Evolutionary conservation across 1,284 basidiomycete genomes (phyloP).

Genomic region (Somion occarium): DNA sequence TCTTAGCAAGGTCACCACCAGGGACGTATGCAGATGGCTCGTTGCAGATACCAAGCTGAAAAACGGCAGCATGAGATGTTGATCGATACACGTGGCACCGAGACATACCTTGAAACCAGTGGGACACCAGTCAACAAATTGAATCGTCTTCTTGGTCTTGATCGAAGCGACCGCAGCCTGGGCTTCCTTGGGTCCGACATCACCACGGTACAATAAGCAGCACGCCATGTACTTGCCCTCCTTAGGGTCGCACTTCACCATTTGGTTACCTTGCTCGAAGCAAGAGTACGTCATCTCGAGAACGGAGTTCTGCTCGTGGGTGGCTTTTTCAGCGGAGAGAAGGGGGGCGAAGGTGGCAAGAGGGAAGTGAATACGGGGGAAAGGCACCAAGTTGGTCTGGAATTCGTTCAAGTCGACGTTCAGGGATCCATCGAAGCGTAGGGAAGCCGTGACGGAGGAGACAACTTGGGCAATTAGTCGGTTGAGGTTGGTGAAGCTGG

Average conservation of each 20-base stretch:
- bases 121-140: constrained; percentile 98
- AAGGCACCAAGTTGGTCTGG: constrained; percentile 98
- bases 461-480: constrained; percentile 97
- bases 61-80: not conserved
- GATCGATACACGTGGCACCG: constrained; percentile 24
- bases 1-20: constrained; percentile 93
- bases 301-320: constrained; percentile 97
- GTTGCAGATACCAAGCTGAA: constrained; percentile 90
- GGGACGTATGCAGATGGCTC: constrained; percentile 90
- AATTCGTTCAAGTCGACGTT: constrained; percentile 99
- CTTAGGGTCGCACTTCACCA: constrained; percentile 94
- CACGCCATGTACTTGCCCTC: constrained; percentile 98
- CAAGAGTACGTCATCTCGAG: constrained; percentile 98
- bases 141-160: constrained; percentile 97
- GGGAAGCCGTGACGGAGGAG: constrained; percentile 94
- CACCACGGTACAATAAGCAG: constrained; percentile 88
- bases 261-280: constrained; percentile 97
- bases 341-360: constrained; percentile 95
- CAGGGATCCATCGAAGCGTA: constrained; percentile 96
- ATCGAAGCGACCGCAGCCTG: constrained; percentile 91
- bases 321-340: constrained; percentile 82
- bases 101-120: constrained; percentile 96
- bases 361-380: constrained; percentile 98
- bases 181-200: constrained; percentile 97
- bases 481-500: constrained; percentile 95